Conservation (phyloP, 78 protist species). For the Creolimax fragrantissima region DNA sequence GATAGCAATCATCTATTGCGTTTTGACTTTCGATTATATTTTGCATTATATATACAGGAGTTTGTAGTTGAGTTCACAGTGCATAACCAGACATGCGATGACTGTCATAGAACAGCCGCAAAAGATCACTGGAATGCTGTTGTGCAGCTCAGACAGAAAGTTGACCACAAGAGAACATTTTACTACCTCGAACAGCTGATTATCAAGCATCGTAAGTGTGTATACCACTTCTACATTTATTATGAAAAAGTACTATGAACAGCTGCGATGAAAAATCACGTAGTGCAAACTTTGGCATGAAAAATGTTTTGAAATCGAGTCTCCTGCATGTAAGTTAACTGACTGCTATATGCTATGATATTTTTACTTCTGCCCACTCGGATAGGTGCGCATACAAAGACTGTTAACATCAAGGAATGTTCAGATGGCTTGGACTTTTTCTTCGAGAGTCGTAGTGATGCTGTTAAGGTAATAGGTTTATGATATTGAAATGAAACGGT, state of each 20-base stretch:
- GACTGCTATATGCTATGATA: too few species aligned
- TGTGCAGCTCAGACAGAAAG: constrained; percentile 93
- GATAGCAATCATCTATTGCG: background rate
- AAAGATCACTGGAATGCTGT: constrained; percentile 87
- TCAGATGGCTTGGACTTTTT: constrained; percentile 86
- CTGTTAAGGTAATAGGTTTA: constrained; percentile 49
- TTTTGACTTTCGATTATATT: background rate
- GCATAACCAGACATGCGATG: constrained; percentile 69
- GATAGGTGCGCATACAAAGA: background rate
- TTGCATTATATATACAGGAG: background rate
- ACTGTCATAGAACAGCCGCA: constrained; percentile 78
- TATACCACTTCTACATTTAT: too few species aligned
- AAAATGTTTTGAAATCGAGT: too few species aligned
- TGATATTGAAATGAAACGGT: too few species aligned
- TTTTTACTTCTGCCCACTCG: too few species aligned
- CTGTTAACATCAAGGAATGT: constrained; percentile 24
- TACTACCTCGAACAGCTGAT: constrained; percentile 92
- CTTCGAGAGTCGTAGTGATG: constrained; percentile 66
- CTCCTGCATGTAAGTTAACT: too few species aligned
- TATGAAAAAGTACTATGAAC: too few species aligned
- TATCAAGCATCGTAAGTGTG: constrained; percentile 77
- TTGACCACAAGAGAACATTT: constrained; percentile 91
- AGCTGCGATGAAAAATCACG: too few species aligned
- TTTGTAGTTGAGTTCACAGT: constrained; percentile 84
- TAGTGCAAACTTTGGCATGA: too few species aligned